Evolutionary conservation across 2,329 filamentous ascomycete genomes (phyloP).

Genomic region (Tolypocladium album): DNA sequence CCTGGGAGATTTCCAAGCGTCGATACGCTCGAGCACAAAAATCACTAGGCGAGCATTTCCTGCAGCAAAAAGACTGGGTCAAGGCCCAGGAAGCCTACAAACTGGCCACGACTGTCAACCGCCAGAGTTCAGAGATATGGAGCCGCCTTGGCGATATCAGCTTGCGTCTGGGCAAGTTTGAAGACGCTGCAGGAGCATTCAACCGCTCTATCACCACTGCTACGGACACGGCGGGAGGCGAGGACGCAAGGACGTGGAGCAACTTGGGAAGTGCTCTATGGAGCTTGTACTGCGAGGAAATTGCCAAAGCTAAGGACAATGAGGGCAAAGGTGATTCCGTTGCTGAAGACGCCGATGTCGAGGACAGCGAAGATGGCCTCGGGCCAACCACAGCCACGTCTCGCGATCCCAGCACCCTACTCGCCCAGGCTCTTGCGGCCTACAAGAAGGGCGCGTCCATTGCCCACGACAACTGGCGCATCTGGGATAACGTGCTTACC

Average conservation of each 20-base stretch:
- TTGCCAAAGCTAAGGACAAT: constrained; percentile 23
- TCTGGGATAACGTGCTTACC: constrained; percentile 94
- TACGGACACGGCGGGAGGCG: constrained; percentile 57
- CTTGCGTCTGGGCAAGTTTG: constrained; percentile 65
- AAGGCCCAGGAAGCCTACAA: constrained; percentile 69
- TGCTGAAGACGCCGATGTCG: constrained; percentile 12
- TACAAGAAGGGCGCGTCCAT: constrained; percentile 80
- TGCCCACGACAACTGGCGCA: constrained; percentile 78
- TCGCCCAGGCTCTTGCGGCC: constrained; percentile 67
- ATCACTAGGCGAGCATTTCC: constrained; percentile 71
- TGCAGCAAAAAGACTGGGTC: constrained; percentile 52
- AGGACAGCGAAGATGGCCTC: constrained; percentile 15
- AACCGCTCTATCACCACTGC: constrained; percentile 62
- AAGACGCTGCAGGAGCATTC: constrained; percentile 75
- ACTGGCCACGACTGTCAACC: constrained; percentile 67
- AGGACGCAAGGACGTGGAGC: constrained; percentile 87
- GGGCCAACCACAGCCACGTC: constrained; percentile 10
- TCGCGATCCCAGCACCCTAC: constrained; percentile 47
- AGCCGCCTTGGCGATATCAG: constrained; percentile 82
- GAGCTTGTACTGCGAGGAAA: constrained; percentile 49
- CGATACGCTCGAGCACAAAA: constrained; percentile 82
- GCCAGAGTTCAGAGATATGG: constrained; percentile 77
- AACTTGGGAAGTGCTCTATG: constrained; percentile 82
- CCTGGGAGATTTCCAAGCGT: constrained; percentile 74
- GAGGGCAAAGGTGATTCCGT: constrained; percentile 11